These are phyloP conservation scores for Pleomassaria siparia DNA, from an alignment of 2,329 filamentous ascomycete genomes.

Conservation along the genomic window DNA sequence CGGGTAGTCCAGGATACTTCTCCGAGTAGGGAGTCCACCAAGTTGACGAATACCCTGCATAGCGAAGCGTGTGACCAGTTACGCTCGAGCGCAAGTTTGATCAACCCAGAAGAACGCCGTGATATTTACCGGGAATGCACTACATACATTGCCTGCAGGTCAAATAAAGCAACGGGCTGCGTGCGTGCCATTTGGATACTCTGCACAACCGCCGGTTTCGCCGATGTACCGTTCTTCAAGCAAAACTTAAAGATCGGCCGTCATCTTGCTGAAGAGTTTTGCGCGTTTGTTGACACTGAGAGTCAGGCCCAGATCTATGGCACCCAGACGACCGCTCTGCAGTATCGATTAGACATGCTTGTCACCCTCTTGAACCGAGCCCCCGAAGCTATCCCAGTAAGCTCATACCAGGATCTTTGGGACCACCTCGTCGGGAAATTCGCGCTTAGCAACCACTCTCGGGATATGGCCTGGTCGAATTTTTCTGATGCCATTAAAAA, in stretches of 20 bases:
- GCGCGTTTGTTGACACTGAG: slow-evolving; percentile 33
- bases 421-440: slow-evolving; percentile 67
- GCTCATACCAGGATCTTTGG: slow-evolving; percentile 70
- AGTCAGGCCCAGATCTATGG: slow-evolving; percentile 12
- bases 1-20: slow-evolving; percentile 73
- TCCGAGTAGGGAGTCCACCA: slow-evolving; percentile 54
- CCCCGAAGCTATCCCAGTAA: slow-evolving; percentile 62
- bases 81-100: slow-evolving; percentile 58
- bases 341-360: slow-evolving; percentile 56
- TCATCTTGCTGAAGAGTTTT: slow-evolving; percentile 44
- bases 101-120: slow-evolving; percentile 60
- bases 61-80: slow-evolving; percentile 64
- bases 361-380: slow-evolving; percentile 61
- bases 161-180: slow-evolving; percentile 69
- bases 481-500: slow-evolving; percentile 25
- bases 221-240: slow-evolving; percentile 27
- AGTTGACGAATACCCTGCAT: slow-evolving; percentile 64
- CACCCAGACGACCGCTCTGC: slow-evolving; percentile 24
- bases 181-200: slow-evolving; percentile 60
- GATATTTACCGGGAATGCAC: slow-evolving; percentile 69
- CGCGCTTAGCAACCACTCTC: slow-evolving; percentile 61
- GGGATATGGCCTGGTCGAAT: slow-evolving; percentile 66
- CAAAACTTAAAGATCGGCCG: slow-evolving; percentile 27
- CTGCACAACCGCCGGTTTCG: slow-evolving; percentile 7
- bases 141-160: slow-evolving; percentile 65